These are phyloP conservation scores for Fusarium dimerum DNA, from an alignment of 2,329 filamentous ascomycete genomes.

Conservation along the genomic window DNA sequence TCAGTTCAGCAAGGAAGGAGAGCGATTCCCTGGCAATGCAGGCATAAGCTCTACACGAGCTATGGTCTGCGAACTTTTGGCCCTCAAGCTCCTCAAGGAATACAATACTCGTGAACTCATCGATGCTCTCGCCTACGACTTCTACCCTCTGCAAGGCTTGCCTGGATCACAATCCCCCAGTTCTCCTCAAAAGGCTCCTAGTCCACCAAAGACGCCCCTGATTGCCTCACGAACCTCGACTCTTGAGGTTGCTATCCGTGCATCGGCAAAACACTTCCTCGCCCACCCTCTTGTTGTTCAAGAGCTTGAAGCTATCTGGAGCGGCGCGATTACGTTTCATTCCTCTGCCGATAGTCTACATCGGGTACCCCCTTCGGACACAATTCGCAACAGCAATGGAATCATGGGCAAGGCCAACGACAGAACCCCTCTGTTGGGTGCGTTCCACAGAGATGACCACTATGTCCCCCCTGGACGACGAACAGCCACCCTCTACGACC, in stretches of 20 bases:
- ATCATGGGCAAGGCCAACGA: conserved; percentile 40
- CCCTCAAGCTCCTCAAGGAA: conserved; percentile 86
- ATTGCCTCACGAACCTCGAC: conserved; percentile 80
- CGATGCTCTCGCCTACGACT: conserved; percentile 92
- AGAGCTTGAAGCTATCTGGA: conserved; percentile 97
- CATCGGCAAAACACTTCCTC: conserved; percentile 88
- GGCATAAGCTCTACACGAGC: conserved; percentile 83
- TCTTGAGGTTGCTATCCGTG: conserved; percentile 88
- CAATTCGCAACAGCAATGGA: conserved; percentile 26
- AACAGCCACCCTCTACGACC: conserved; percentile 86
- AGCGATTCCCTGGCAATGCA: conserved; percentile 78
- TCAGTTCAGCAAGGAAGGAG: conserved; percentile 87
- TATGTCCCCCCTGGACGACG: conserved; percentile 56
- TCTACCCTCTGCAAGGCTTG: conserved; percentile 86
- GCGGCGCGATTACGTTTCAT: conserved; percentile 91
- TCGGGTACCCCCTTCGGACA: conserved; percentile 46
- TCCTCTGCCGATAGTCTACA: conserved; percentile 85
- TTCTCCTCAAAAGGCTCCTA: conserved; percentile 34
- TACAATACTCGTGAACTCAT: conserved; percentile 88
- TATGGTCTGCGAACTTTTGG: conserved; percentile 85
- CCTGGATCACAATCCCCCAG: conserved; percentile 45
- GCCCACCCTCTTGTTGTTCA: conserved; percentile 90
- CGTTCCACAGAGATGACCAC: conserved; percentile 32
- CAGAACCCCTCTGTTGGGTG: conserved; percentile 54
- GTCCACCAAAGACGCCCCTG: conserved; percentile 47